Base-by-base conservation (phyloP, 225 moss, liverwort and hornwort species). In the Neckera pumila region DNA sequence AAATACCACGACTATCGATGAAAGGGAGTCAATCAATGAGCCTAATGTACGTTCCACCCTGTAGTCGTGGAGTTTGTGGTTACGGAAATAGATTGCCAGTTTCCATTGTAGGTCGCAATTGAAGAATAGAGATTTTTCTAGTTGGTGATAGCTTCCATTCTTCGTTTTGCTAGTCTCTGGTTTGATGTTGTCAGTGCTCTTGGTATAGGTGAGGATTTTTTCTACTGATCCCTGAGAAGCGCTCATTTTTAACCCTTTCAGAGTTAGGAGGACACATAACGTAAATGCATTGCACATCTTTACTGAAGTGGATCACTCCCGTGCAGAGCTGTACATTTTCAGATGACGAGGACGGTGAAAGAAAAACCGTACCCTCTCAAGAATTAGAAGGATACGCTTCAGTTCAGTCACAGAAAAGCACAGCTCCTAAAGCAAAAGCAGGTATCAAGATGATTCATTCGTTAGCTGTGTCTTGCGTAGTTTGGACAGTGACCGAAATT, bases 321-420 rank as follows among this genome's bases (percentile, higher is more conserved):
- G 49, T 86, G 90, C 96, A 98, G 98, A 94, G 90, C 79, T 94
- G 92, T 64, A 92, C 87, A 56, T 93, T 93, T 49, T 95, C 97
- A 66, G 96, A 95, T 63, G 95, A 98, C 45, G 94, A 95, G 70
- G 94, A 92, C 56, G 90, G 91, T 90, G 93, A 86, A 85, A 89
- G 75, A 53, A 86, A 86, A 87, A 76, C 17, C 27, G 64, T 88
- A 69, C 85, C 80, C 79, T 88, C 95, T 62, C 90, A 89, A 90
- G 90, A 87, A 79, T 91, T 89, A 84, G 93, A 94, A 61, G 94
- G 89, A 64, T 89, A 86, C 76, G 89, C 91, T 83, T 94, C 86
- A 83, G 82, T 92, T 69, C 93, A 89, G 83, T 88, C 87, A 19
- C 94, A 94, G 79, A 89, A 90, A 85, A 94, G 92, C 90, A 60